Percentiles rank a stretch among this genome's conserved stretches.
phyloP scores from a whole-genome alignment of 2,329 filamentous ascomycete genomes.

The Hymenoscyphus occultus region DNA sequence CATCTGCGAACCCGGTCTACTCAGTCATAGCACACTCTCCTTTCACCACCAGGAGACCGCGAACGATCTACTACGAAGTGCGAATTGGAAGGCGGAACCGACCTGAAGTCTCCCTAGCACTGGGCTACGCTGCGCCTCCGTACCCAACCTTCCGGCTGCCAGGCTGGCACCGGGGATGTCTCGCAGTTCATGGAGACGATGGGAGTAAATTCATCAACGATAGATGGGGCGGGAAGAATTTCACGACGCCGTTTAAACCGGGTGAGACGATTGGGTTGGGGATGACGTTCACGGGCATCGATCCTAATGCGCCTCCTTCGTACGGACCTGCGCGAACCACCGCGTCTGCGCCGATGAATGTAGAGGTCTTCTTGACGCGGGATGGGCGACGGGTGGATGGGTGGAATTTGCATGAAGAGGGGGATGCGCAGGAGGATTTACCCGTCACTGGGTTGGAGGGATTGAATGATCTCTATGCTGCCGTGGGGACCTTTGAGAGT shows the following conservation, averaged over 20 bases:
- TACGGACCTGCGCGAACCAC: constrained; percentile 29
- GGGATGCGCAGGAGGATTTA: constrained; percentile 59
- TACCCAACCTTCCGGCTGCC: constrained; percentile 76
- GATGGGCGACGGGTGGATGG: constrained; percentile 57
- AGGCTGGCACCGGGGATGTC: constrained; percentile 73
- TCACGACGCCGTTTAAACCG: constrained; percentile 59
- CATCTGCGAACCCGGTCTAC: constrained; percentile 69
- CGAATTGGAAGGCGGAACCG: constrained; percentile 46
- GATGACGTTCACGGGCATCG: constrained; percentile 52
- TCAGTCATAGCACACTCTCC: constrained; percentile 58
- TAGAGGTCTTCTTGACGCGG: constrained; percentile 68
- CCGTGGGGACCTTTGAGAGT: constrained; percentile 68
- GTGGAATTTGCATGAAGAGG: constrained; percentile 76
- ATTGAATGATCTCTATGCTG: constrained; percentile 66
- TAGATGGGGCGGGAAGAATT: constrained; percentile 67
- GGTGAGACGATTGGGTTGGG: constrained; percentile 71
- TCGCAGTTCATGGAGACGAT: constrained; percentile 79
- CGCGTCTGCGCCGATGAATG: constrained; percentile 39
- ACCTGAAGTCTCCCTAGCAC: constrained; percentile 51
- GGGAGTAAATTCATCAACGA: constrained; percentile 75
- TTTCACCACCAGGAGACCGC: constrained; percentile 43
- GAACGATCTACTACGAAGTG: constrained; percentile 71
- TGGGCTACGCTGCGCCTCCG: constrained; percentile 71
- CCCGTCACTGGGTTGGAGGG: constrained; percentile 68
- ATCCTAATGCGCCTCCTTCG: constrained; percentile 32